Evolutionary conservation across 2,329 filamentous ascomycete species (phyloP).

Genomic region (Leptographium lundbergii): DNA sequence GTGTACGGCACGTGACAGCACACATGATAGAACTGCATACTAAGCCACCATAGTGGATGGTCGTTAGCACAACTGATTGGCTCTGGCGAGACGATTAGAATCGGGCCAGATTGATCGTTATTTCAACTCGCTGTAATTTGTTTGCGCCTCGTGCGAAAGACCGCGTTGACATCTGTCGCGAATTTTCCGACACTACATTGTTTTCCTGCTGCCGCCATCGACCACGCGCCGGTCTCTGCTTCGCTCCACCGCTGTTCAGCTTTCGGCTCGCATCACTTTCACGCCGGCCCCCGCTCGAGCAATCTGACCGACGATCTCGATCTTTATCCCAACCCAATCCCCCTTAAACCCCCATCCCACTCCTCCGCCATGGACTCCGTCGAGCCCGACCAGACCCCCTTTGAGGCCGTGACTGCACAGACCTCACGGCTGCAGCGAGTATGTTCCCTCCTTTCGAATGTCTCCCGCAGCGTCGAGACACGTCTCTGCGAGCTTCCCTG

Average conservation of each 20-base stretch:
- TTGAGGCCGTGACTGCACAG: constrained; percentile 77
- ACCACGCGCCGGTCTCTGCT: not conserved
- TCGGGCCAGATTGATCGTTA: not conserved
- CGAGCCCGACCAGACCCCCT: constrained; percentile 83
- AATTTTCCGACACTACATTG: not conserved
- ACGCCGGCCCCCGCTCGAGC: not conserved
- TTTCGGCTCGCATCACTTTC: not conserved
- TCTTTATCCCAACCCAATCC: not conserved
- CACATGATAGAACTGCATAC: not conserved
- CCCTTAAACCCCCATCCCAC: not conserved
- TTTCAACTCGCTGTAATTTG: not conserved
- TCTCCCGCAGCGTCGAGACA: not conserved
- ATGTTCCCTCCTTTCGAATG: not conserved
- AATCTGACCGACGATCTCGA: not conserved
- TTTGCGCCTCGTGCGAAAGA: not conserved
- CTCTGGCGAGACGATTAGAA: not conserved
- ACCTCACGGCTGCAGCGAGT: constrained; percentile 65
- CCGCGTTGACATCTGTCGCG: not conserved
- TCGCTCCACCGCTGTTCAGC: not conserved
- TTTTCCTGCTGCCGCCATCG: not conserved
- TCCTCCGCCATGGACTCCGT: constrained; percentile 60
- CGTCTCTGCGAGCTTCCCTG: not conserved
- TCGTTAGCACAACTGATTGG: not conserved
- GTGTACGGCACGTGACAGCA: not conserved
- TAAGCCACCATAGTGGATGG: not conserved